phyloP scores from a whole-genome alignment of 495 filamentous ascomycete species.

The Baudoinia panamericana region DNA sequence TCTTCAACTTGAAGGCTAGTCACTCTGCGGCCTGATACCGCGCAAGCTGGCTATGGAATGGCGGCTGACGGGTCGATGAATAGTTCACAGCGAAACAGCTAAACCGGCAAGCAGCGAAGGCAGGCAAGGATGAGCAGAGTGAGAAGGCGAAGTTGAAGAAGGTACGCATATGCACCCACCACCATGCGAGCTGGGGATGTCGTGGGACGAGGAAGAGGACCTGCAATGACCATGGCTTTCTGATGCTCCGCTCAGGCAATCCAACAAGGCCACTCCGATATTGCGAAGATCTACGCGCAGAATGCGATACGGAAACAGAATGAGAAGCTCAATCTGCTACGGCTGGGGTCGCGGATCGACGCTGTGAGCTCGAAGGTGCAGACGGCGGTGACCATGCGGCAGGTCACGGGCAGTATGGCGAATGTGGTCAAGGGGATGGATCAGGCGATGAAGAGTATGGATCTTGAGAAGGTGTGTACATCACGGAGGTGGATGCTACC shows the following conservation, averaged over 20 bases:
- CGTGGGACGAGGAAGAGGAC: not conserved
- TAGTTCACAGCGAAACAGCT: conserved; percentile 82
- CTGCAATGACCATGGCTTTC: not conserved
- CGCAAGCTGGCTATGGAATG: too few species aligned
- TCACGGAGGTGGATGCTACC: not conserved
- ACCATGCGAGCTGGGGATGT: not conserved
- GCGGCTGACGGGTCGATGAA: too few species aligned
- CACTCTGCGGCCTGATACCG: conserved; percentile 7
- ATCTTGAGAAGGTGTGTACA: conserved; percentile 47
- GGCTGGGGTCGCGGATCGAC: conserved; percentile 47
- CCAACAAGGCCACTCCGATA: conserved; percentile 55
- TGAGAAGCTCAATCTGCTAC: conserved; percentile 49
- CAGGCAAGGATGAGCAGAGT: conserved; percentile 65
- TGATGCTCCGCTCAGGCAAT: conserved; percentile 33
- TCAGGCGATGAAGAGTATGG: conserved; percentile 51
- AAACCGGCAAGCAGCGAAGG: conserved; percentile 66
- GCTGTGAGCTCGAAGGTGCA: conserved; percentile 49
- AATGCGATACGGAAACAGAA: conserved; percentile 72
- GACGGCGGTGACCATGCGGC: conserved; percentile 53
- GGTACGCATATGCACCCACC: conserved; percentile 26
- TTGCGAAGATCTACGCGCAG: conserved; percentile 70
- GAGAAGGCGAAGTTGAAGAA: conserved; percentile 78
- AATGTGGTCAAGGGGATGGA: conserved; percentile 55
- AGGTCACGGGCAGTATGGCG: conserved; percentile 50
- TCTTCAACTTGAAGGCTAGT: conserved; percentile 51